phyloP scores from a whole-genome alignment of 2,329 filamentous ascomycete genomes.

The Mycogone perniciosa region DNA sequence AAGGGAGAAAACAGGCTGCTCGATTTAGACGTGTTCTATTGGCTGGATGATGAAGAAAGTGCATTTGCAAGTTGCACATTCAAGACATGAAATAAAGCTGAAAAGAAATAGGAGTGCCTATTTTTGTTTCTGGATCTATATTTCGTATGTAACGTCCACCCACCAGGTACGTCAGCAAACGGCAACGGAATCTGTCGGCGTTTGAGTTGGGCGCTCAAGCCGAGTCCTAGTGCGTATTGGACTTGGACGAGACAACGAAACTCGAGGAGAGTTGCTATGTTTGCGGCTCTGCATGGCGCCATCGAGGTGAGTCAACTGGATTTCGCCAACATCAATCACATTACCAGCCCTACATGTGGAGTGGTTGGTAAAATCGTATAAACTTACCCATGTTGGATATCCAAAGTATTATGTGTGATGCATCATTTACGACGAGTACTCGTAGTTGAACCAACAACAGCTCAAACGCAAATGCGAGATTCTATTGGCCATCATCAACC shows the following conservation, averaged over 20 bases:
- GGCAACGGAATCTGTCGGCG: too few relatives aligned
- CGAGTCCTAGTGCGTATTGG: background rate
- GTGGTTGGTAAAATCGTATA: background rate
- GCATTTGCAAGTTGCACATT: too few relatives aligned
- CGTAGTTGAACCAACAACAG: too few relatives aligned
- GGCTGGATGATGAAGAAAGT: background rate
- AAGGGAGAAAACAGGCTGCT: slow-evolving; percentile 4
- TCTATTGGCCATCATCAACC: too few relatives aligned
- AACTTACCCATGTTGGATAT: background rate
- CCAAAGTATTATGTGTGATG: background rate
- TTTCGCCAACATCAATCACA: background rate
- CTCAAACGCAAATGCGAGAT: too few relatives aligned
- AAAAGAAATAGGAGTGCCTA: background rate
- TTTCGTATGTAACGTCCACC: too few relatives aligned
- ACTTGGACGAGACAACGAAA: background rate
- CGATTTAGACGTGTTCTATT: slow-evolving; percentile 6
- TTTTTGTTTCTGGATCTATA: background rate
- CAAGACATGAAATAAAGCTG: background rate
- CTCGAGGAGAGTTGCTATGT: background rate
- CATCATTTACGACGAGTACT: too few relatives aligned
- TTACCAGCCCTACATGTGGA: background rate
- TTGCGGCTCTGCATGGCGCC: background rate
- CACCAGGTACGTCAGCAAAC: too few relatives aligned
- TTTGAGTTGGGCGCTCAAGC: too few relatives aligned
- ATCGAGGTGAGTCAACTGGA: background rate